Base-by-base conservation (phyloP, 768 basidiomycete genomes). In the Calocybe indica region DNA sequence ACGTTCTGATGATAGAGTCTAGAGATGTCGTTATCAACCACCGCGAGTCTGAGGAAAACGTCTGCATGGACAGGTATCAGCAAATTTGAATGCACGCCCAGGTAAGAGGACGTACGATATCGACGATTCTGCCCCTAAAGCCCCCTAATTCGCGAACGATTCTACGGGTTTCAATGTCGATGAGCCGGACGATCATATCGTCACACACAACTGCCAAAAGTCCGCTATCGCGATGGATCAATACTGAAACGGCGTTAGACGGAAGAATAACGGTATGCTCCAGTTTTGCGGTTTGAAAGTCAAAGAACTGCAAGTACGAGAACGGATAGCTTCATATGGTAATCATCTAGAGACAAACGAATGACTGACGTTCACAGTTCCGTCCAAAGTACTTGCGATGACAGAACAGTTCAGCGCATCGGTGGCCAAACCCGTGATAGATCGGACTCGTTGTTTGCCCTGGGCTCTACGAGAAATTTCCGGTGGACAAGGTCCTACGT, bases 31-130 rank as follows among this genome's bases (percentile, higher is more conserved):
- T 73, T 37, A 97, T 76, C 43, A 99, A 72, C 96, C 95, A 98
- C 46, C 96, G 76, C 2, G 93, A 94, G 63, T 97, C 93, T 1
- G 91, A 82, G 6, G 96, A 98, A 66, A 97, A 97, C 1, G 90
- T 79, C 94, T 97, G 57, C 5, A 40, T 31, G 31, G 33, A 11
- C 10, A n/a, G 40, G 2, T 11, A 11, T 28, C 10, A 12, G 22
- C 22, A 38, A 10, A 28, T 12, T n/a, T 11, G 11, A 41, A 41
- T 11, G 22, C 12, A 28, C 40, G 12, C 8, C 13, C 13, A 13
- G 31, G 11, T 6, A 14, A 45, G 33, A 7, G 14, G 15, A 67
- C 83, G 59, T 61, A 93, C 94, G 39, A 93, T 72, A 58, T 99
- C 96, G 12, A 98, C 74, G 22, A 98, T 76, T n/a, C 88, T 79